Evolutionary conservation across 2,329 filamentous ascomycete species (phyloP).

Genomic region (Mycosphaerella sp.): DNA sequence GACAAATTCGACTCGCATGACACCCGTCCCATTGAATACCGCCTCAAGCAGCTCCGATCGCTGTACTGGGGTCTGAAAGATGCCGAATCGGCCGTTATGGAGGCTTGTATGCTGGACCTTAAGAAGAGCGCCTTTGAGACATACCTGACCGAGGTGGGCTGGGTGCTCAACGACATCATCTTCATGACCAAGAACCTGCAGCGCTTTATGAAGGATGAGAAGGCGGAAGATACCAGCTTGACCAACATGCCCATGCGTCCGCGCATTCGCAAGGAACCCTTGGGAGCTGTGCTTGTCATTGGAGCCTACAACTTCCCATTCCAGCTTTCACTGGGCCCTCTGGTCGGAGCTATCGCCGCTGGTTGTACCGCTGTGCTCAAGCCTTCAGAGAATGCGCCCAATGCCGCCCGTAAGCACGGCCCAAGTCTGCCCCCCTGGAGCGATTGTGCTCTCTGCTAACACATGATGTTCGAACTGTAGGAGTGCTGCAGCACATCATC

Average conservation of each 20-base stretch:
- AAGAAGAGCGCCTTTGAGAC: constrained; percentile 72
- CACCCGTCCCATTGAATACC: constrained; percentile 76
- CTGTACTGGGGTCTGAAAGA: constrained; percentile 90
- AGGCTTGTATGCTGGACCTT: constrained; percentile 71
- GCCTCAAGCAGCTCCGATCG: constrained; percentile 79
- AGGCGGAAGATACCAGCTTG: constrained; percentile 61
- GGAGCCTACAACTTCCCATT: constrained; percentile 90
- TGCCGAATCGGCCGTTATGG: constrained; percentile 62
- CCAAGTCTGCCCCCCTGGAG: background rate
- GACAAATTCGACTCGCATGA: constrained; percentile 69
- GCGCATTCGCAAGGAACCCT: constrained; percentile 76
- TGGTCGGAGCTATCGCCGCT: constrained; percentile 85
- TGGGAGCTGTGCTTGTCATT: constrained; percentile 78
- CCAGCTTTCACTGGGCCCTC: constrained; percentile 67
- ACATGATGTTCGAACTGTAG: constrained; percentile 27
- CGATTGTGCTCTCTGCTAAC: background rate
- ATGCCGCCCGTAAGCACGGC: constrained; percentile 48
- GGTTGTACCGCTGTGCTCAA: constrained; percentile 88
- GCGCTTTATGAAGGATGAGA: constrained; percentile 78
- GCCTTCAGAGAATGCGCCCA: constrained; percentile 75
- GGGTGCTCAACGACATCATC: constrained; percentile 73
- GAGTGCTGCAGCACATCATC: constrained; percentile 72
- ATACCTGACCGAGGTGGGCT: constrained; percentile 66
- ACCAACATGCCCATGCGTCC: constrained; percentile 64
- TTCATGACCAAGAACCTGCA: constrained; percentile 71